Evolutionary conservation across 2,329 filamentous ascomycete genomes (phyloP).

Genomic region (Amesomyces nigricolor): DNA sequence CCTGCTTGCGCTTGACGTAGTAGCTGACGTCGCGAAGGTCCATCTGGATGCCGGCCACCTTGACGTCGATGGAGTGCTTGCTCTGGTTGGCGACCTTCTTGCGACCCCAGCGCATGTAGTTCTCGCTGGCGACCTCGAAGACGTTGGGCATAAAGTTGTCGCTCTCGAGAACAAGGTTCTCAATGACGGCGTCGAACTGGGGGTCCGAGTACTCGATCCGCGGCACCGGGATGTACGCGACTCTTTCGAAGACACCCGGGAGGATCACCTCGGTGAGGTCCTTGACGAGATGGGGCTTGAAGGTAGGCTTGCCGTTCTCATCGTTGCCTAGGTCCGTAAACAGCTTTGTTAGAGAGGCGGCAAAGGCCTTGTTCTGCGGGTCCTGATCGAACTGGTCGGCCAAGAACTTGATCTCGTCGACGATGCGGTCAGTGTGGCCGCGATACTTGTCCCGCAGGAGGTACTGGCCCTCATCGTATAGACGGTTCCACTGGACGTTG

Average conservation of each 20-base stretch:
- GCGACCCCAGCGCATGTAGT: constrained; percentile 92
- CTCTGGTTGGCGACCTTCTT: constrained; percentile 78
- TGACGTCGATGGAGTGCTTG: constrained; percentile 75
- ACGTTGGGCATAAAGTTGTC: constrained; percentile 96
- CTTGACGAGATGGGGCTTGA: constrained; percentile 90
- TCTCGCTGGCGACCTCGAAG: constrained; percentile 81
- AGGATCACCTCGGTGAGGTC: constrained; percentile 84
- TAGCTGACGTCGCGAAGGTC: constrained; percentile 88
- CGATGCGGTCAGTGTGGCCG: constrained; percentile 74
- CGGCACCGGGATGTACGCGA: constrained; percentile 86
- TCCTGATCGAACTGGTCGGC: constrained; percentile 86
- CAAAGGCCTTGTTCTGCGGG: constrained; percentile 77
- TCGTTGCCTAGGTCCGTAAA: constrained; percentile 87
- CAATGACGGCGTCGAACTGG: constrained; percentile 79
- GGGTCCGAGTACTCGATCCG: constrained; percentile 88
- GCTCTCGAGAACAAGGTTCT: constrained; percentile 92
- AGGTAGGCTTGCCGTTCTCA: constrained; percentile 72
- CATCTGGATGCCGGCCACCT: constrained; percentile 85
- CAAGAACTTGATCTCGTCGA: constrained; percentile 88
- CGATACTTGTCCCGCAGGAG: constrained; percentile 86
- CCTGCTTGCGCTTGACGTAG: constrained; percentile 91
- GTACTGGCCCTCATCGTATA: constrained; percentile 81
- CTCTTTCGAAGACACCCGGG: constrained; percentile 72
- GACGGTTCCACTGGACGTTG: constrained; percentile 71
- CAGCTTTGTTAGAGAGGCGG: constrained; percentile 68